Evolutionary conservation across 768 basidiomycete species (phyloP), one percentile per base, ranked within the genome.

Genomic region (Hortiboletus flavorubellus): DNA sequence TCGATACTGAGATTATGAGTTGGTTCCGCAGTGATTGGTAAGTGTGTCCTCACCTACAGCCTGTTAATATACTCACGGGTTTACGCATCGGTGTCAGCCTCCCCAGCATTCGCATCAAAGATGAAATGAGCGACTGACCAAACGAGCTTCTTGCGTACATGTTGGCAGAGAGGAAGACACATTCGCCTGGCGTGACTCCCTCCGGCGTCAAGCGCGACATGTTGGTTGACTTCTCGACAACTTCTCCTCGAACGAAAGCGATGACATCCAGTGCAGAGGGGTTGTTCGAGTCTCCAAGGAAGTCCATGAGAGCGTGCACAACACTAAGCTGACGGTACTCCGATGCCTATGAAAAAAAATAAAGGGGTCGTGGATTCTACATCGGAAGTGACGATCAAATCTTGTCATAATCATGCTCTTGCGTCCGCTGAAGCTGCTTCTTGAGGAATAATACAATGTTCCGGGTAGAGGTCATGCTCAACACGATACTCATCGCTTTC

Each of bases 181-280:
- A 98, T 58, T 98, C 94, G 48, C 96, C 96, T 21, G 93, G 92
- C 49, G 92, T 82, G 7, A 85, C 87, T 8, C 81, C 84, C 30
- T 88, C 87, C 0, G 96, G 94, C 16, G 96, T 99, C 26, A 99
- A 79, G 67, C 94, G 95, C 10, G 92, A 86, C 95, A 98, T 98
- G 70, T 99, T 98, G 44, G 96, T 99, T 18, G 90, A 85, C 64
- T 89, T 97, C 72, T 98, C 93, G 48, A 98, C 95, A 30, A 98
- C 94, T 73, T 98, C 96, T 14, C 84, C 96, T 14, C 84, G 80
- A 30, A 89, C 87, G 60, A 89, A 89, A 2, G 95, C 80, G 52
- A 99, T 93, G 37, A 98, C 96, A 64, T 98, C 96, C 29, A 98
- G 79, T 0, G 96, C 95, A 11, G 92, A 93, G 1, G 94, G 90